A percentile compares a stretch with the other conserved stretches of the same genome.
These are phyloP conservation scores for Raffaelea ambrosiae DNA, from an alignment of 2,329 filamentous ascomycete genomes.

Conservation along the genomic window DNA sequence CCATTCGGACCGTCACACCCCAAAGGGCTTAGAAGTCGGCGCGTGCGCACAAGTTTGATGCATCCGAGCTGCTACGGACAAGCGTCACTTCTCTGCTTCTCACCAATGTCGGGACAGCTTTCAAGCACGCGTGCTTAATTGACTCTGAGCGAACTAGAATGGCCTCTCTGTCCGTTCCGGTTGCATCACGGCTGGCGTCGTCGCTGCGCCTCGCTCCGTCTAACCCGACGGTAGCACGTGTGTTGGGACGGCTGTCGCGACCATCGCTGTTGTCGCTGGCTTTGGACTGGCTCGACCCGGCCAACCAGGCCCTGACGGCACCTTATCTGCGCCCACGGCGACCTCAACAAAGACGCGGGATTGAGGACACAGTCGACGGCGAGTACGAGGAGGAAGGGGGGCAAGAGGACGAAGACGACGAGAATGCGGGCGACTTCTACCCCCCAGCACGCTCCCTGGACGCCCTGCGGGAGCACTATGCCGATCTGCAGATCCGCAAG, in stretches of 20 bases:
- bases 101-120: too few relatives aligned
- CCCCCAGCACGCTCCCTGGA: conserved; percentile 56
- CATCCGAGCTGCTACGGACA: too few relatives aligned
- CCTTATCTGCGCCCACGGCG: conserved; percentile 42
- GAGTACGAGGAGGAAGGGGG: conserved; percentile 17
- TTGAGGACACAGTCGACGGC: conserved; percentile 11
- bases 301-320: conserved; percentile 48
- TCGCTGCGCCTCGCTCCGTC: conserved; percentile 58
- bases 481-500: conserved; percentile 48
- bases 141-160: too few relatives aligned
- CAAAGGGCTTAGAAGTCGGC: too few relatives aligned
- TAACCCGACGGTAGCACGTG: conserved; percentile 56
- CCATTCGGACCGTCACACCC: too few relatives aligned
- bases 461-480: conserved; percentile 59
- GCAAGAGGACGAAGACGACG: conserved; percentile 42
- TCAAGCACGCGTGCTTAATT: too few relatives aligned
- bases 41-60: too few relatives aligned
- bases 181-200: conserved; percentile 62
- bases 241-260: conserved; percentile 62
- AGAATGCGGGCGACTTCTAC: conserved; percentile 59
- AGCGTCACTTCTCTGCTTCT: too few relatives aligned
- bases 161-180: conserved; percentile 58
- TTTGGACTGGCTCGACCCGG: conserved; percentile 67
- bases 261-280: conserved; percentile 63
- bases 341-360: conserved; percentile 21